Percentiles rank a stretch among this genome's conserved stretches.
Evolutionary conservation across 768 basidiomycete species (phyloP).

Genomic region (Panaeolus cyanescens): DNA sequence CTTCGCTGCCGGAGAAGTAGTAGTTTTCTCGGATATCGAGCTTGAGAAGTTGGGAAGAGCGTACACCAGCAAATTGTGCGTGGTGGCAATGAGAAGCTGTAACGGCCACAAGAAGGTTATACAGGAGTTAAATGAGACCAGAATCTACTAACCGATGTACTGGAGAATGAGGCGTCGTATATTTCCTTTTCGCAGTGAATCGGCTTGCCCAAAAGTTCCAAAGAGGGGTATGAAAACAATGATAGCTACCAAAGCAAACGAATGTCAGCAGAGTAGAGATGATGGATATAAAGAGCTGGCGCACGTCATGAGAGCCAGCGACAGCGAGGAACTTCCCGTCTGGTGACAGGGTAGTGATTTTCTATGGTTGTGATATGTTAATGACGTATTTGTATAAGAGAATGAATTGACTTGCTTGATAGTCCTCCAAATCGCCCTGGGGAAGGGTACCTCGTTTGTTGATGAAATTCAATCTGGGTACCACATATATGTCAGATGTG

Average conservation of each 20-base stretch:
- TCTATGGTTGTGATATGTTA: conserved; percentile 48
- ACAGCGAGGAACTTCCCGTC: conserved; percentile 64
- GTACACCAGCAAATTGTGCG: conserved; percentile 64
- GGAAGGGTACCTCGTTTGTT: conserved; percentile 63
- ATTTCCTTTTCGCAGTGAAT: conserved; percentile 76
- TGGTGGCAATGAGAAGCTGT: conserved; percentile 71
- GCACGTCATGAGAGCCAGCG: conserved; percentile 73
- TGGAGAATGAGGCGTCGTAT: conserved; percentile 83
- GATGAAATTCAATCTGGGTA: conserved; percentile 52
- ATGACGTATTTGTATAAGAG: background rate
- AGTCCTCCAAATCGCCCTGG: conserved; percentile 68
- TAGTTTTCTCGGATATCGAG: conserved; percentile 12
- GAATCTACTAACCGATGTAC: conserved; percentile 47
- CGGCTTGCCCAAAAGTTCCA: conserved; percentile 47
- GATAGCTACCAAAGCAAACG: conserved; percentile 46
- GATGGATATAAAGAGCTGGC: conserved; percentile 20
- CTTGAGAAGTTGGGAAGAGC: conserved; percentile 40
- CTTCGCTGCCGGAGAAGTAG: conserved; percentile 23
- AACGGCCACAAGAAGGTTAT: background rate
- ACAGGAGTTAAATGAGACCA: background rate
- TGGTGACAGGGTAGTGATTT: conserved; percentile 84
- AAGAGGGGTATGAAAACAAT: conserved; percentile 64
- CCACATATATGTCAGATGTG: background rate
- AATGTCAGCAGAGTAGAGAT: conserved; percentile 4
- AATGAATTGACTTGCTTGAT: conserved; percentile 65